Evolutionary conservation across 352 stramenopile genomes (phyloP).

Genomic region (Peronospora destructor): DNA sequence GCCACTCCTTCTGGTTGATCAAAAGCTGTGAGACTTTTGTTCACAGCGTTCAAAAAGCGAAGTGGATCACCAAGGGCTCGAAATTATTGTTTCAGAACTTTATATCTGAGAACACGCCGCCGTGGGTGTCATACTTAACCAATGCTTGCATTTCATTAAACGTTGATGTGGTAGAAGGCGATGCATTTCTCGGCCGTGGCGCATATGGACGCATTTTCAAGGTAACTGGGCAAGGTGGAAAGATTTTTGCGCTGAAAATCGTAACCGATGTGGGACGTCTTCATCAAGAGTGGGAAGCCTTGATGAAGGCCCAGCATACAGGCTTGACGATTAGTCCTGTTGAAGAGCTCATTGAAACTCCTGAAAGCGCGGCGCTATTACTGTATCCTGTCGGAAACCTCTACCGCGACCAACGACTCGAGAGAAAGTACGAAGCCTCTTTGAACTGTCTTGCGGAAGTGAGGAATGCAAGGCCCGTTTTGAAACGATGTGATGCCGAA

Average conservation of each 20-base stretch:
- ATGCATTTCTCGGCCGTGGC: conserved; percentile 26
- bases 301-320: conserved; percentile 19
- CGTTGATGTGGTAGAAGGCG: conserved; percentile 23
- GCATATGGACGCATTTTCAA: conserved; percentile 17
- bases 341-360: conserved; percentile 15
- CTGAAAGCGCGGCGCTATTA: conserved; percentile 22
- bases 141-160: conserved; percentile 13
- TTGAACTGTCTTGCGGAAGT: conserved; percentile 30
- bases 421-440: conserved; percentile 21
- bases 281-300: conserved; percentile 20
- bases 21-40: conserved; percentile 18
- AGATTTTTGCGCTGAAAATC: conserved; percentile 23
- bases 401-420: conserved; percentile 26
- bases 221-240: conserved; percentile 9
- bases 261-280: conserved; percentile 3
- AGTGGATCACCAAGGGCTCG: conserved; percentile 18
- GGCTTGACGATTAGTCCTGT: conserved; percentile 20
- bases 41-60: conserved; percentile 12
- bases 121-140: conserved; percentile 18
- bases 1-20: conserved; percentile 26
- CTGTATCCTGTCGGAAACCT: conserved; percentile 27
- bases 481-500: conserved; percentile 22
- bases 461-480: conserved; percentile 15
- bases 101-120: conserved; percentile 18
- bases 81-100: conserved; percentile 26